Conservation (phyloP, 495 filamentous ascomycete genomes). For the Lophiotrema nucula region DNA sequence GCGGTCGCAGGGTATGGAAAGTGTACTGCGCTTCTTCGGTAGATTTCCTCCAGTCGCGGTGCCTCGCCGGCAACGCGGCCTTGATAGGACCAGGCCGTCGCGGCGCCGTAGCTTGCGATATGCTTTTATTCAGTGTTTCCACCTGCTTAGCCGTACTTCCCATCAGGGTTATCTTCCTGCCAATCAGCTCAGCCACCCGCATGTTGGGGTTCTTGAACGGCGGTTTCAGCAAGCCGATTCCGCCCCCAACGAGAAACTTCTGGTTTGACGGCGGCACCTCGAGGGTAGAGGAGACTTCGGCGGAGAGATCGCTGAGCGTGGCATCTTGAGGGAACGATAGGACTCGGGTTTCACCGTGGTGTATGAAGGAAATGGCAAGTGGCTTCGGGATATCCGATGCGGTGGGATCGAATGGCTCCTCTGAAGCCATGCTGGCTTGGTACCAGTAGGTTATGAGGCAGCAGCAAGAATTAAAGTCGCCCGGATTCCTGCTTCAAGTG, state of each 20-base stretch:
- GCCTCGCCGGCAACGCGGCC: slow-evolving; percentile 37
- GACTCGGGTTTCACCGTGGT: slow-evolving; percentile 54
- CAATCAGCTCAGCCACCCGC: slow-evolving; percentile 51
- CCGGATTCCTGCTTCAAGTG: no score
- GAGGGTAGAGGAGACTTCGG: slow-evolving; percentile 52
- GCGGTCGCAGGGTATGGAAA: slow-evolving; percentile 74
- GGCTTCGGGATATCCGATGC: slow-evolving; percentile 16
- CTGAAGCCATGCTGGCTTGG: no score
- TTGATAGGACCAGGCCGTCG: slow-evolving; percentile 45
- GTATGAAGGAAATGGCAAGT: slow-evolving; percentile 49
- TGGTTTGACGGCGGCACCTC: slow-evolving; percentile 68
- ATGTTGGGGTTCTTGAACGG: slow-evolving; percentile 58
- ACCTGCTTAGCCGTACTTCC: slow-evolving; percentile 58
- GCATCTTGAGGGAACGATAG: slow-evolving; percentile 47
- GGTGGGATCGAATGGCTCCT: background rate
- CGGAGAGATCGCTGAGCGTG: slow-evolving; percentile 63
- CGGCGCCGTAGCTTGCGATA: slow-evolving; percentile 42
- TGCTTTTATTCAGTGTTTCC: slow-evolving; percentile 47
- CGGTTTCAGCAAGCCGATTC: slow-evolving; percentile 64
- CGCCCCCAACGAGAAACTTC: slow-evolving; percentile 70
- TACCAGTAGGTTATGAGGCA: no score
- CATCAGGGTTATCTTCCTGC: slow-evolving; percentile 63
- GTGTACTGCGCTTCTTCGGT: slow-evolving; percentile 67
- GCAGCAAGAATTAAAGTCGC: no score
- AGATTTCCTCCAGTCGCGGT: slow-evolving; percentile 46